Conservation (phyloP, 1,284 basidiomycete genomes). For the Baeospora myosura region DNA sequence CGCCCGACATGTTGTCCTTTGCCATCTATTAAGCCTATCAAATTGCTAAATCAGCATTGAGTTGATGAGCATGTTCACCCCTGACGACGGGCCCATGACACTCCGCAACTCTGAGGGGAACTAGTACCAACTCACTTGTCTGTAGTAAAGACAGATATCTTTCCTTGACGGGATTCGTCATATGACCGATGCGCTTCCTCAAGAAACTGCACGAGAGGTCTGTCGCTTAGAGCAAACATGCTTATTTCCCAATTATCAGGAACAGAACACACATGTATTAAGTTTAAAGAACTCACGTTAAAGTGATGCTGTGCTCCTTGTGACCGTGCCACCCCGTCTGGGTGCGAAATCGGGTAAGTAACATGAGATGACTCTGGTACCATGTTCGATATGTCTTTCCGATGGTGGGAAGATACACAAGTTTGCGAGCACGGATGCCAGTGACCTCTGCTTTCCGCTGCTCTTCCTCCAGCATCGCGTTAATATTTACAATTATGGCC, state of each 20-base stretch:
- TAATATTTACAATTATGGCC: conserved; percentile 26
- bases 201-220: conserved; percentile 42
- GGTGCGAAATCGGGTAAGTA: conserved; percentile 29
- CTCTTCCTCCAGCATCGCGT: conserved; percentile 31
- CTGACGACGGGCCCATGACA: no score
- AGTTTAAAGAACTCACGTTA: conserved; percentile 28
- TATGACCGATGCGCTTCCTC: conserved; percentile 51
- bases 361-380: conserved; percentile 43
- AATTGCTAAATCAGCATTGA: no score
- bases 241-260: conserved; percentile 22
- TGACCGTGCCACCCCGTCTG: conserved; percentile 26
- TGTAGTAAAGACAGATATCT: conserved; percentile 50
- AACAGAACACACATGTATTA: neutral
- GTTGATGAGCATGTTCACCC: no score
- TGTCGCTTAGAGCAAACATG: conserved; percentile 43
- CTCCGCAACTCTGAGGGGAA: neutral
- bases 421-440: conserved; percentile 21
- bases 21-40: conserved; percentile 39
- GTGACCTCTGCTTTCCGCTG: conserved; percentile 19
- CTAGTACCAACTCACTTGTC: conserved; percentile 28
- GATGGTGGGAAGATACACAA: conserved; percentile 43
- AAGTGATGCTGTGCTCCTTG: conserved; percentile 29
- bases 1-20: conserved; percentile 45
- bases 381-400: conserved; percentile 39
- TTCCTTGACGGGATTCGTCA: conserved; percentile 40